Conservation (phyloP, 2,329 filamentous ascomycete genomes). For the Xenosphaeropsis pyriputrescens region DNA sequence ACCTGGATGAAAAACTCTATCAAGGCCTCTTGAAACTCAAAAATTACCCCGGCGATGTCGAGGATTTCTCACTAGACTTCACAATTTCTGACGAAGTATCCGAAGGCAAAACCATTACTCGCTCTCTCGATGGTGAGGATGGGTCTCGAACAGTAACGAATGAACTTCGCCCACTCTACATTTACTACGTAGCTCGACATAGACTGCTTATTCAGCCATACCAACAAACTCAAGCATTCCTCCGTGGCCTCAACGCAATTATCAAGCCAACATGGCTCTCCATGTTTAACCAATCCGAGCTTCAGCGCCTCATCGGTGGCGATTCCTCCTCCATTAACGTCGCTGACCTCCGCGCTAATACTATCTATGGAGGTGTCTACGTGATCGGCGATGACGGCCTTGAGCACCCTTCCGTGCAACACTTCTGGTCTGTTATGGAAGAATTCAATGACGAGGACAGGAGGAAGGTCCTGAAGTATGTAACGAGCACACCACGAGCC, state of each 20-base stretch:
- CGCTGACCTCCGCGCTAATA: constrained; percentile 71
- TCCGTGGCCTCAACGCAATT: constrained; percentile 72
- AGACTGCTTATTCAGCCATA: constrained; percentile 69
- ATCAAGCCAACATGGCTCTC: constrained; percentile 87
- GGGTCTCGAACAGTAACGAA: constrained; percentile 72
- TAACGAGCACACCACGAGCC: constrained; percentile 83
- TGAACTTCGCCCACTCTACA: constrained; percentile 86
- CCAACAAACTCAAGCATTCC: constrained; percentile 74
- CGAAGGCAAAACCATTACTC: constrained; percentile 47
- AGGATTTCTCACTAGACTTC: constrained; percentile 74
- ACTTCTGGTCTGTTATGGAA: constrained; percentile 88
- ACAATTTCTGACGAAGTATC: constrained; percentile 63
- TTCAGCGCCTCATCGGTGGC: constrained; percentile 86
- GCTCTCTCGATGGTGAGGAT: constrained; percentile 64
- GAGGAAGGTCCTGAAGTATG: constrained; percentile 83
- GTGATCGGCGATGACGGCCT: constrained; percentile 73
- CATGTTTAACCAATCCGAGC: constrained; percentile 96
- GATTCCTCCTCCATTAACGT: constrained; percentile 78
- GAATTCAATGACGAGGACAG: constrained; percentile 62
- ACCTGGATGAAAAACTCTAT: constrained; percentile 83
- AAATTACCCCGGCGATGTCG: constrained; percentile 69
- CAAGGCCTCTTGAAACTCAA: constrained; percentile 73
- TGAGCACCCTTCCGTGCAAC: constrained; percentile 71
- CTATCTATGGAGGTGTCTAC: constrained; percentile 78
- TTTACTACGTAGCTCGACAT: constrained; percentile 80